These are phyloP conservation scores for Sclerotinia spermophila DNA, from an alignment of 2,329 filamentous ascomycete species.

Conservation along the genomic window DNA sequence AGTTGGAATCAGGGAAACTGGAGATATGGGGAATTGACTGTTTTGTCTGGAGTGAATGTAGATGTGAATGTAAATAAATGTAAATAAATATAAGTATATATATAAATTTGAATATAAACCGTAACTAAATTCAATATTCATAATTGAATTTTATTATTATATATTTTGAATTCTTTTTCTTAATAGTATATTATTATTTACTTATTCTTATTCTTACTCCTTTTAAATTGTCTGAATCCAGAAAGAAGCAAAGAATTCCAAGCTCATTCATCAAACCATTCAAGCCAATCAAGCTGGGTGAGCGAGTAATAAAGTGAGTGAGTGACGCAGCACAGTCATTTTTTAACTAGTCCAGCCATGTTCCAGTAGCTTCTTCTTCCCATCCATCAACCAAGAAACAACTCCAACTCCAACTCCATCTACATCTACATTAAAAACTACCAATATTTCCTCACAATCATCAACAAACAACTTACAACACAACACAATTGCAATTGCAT, in stretches of 20 bases:
- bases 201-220: too few relatives aligned
- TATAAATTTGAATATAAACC: not conserved
- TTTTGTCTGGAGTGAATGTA: not conserved
- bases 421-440: not conserved
- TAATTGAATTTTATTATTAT: not conserved
- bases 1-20: conserved; percentile 5
- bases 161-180: not conserved
- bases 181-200: not conserved
- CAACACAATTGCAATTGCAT: not conserved
- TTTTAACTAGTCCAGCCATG: conserved; percentile 7
- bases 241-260: not conserved
- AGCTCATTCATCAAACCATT: not conserved
- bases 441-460: not conserved
- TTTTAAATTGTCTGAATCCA: not conserved
- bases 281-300: not conserved
- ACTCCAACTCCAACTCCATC: not conserved
- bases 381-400: not conserved
- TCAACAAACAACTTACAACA: not conserved
- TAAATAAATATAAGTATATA: not conserved
- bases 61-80: not conserved
- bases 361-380: conserved; percentile 17
- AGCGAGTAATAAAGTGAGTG: not conserved
- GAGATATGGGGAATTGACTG: too few relatives aligned
- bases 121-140: not conserved
- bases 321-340: conserved; percentile 16